Percentiles rank a stretch among this genome's conserved stretches.
phyloP scores from a whole-genome alignment of 306 rosid genomes.

The Lathyrus oleraceus region DNA sequence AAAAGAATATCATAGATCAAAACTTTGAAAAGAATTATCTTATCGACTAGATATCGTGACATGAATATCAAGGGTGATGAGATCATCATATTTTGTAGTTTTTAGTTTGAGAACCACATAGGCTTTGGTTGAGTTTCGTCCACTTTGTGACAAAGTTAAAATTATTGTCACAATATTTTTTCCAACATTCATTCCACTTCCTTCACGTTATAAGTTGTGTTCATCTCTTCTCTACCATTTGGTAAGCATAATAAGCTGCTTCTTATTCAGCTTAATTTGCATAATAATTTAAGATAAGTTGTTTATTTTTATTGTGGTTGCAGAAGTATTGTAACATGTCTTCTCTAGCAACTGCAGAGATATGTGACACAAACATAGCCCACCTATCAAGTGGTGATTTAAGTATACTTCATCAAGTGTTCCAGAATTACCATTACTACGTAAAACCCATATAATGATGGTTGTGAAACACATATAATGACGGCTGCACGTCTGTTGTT shows the following conservation, averaged over 20 bases:
- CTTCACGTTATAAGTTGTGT: neutral
- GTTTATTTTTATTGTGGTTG: neutral
- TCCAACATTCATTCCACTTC: neutral
- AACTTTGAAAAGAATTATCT: too few relatives aligned
- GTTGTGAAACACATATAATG: too few relatives aligned
- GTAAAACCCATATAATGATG: too few relatives aligned
- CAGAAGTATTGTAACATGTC: slow-evolving; percentile 32
- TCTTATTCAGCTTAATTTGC: neutral
- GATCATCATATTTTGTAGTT: neutral
- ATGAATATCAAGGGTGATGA: neutral
- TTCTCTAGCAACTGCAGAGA: slow-evolving; percentile 43
- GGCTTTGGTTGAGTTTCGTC: neutral
- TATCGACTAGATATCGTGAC: neutral
- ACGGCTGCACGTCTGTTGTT: too few relatives aligned
- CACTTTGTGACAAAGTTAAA: neutral
- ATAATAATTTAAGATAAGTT: neutral
- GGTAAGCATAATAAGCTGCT: slow-evolving; percentile 15
- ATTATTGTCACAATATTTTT: neutral
- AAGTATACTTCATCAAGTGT: slow-evolving; percentile 49
- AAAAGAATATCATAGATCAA: too few relatives aligned
- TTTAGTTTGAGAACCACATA: neutral
- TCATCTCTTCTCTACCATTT: neutral
- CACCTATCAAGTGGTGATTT: slow-evolving; percentile 40
- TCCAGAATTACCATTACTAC: too few relatives aligned
- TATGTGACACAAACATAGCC: slow-evolving; percentile 46